These are phyloP conservation scores for Suillus fuscotomentosus DNA, from an alignment of 768 basidiomycete species.

Conservation along the genomic window DNA sequence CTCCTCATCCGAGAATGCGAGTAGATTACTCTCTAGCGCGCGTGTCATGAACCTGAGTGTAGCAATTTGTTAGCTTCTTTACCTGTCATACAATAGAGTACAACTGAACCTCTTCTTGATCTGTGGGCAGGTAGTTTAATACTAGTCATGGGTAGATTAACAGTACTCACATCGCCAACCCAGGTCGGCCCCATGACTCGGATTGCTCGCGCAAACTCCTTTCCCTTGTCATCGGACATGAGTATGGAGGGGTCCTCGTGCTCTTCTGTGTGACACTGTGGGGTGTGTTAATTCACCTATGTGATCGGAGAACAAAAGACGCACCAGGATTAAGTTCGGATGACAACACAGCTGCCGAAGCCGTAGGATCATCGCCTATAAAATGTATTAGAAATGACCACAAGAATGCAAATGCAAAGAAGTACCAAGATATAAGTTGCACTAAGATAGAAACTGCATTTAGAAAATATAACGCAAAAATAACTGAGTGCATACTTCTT, in stretches of 20 bases:
- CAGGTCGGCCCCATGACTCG: constrained; percentile 44
- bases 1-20: constrained; percentile 47
- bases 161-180: constrained; percentile 20
- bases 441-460: not conserved
- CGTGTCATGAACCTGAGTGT: constrained; percentile 44
- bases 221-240: constrained; percentile 47
- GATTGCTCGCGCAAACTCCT: constrained; percentile 54
- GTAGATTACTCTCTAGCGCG: constrained; percentile 40
- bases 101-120: constrained; percentile 36
- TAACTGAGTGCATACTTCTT: constrained; percentile 54
- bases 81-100: not conserved
- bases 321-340: constrained; percentile 65
- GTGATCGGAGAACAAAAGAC: constrained; percentile 16
- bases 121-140: constrained; percentile 14
- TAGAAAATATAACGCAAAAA: constrained; percentile 3
- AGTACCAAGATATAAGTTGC: constrained; percentile 1
- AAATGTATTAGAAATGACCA: constrained; percentile 38
- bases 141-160: not conserved
- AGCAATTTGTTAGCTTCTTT: not conserved
- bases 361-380: constrained; percentile 69
- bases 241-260: constrained; percentile 52
- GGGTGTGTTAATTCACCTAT: not conserved
- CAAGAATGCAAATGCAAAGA: not conserved
- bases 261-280: constrained; percentile 41
- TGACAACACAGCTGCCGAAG: constrained; percentile 74